Evolutionary conservation across 2,329 filamentous ascomycete species (phyloP), one percentile per base, ranked within the genome.

Genomic region (Macroventuria anomochaeta): DNA sequence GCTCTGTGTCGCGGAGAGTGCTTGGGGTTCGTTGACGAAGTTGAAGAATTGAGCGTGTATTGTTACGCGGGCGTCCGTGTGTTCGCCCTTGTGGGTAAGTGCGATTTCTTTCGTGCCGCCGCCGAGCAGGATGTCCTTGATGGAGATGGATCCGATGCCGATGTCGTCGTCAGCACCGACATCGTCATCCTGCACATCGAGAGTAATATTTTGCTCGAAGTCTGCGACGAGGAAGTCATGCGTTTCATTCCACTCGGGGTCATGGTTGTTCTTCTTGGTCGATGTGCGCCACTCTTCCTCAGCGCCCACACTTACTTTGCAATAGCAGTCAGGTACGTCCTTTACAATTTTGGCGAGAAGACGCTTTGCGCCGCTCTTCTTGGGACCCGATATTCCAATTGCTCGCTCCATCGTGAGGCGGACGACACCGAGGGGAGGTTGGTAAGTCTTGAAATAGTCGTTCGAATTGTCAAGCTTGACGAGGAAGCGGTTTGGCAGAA

Each of bases 381-480:
- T 75, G 7, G 76, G 74, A 1, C 71, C 70, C 2, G 67, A 63
- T 32, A 77, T 69, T 15, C 72, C 76, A 5, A 62, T 72, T 2
- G 77, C 77, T 33, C 69, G 74, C 50, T 76, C 75, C 23, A 81
- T 56, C 0, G 77, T 81, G 4, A 81, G 58, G 12, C 79, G 78
- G 8, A 81, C 57, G 5, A 77, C 68, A 37, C 79, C 79, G 5
- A 75, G 58, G 18, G 76, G 75, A 13, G 73, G 76, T 39, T 79
- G 72, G 66, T 78, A 80, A 0, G 79, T 78, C 64, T 75, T 76
- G 74, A 81, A 80, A 64, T 75, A 81, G 68, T 81, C 79, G 62
- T 74, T 78, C 54, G 71, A 74, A 53, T 64, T 51, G 61, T 80
- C 77, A 7, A 81, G 70, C 63, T 81, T 81, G 62, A 80, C 75